Percentiles rank a stretch among this genome's conserved stretches.
Conservation (phyloP, 1,284 basidiomycete species). For the Taiwanofungus camphoratus region DNA sequence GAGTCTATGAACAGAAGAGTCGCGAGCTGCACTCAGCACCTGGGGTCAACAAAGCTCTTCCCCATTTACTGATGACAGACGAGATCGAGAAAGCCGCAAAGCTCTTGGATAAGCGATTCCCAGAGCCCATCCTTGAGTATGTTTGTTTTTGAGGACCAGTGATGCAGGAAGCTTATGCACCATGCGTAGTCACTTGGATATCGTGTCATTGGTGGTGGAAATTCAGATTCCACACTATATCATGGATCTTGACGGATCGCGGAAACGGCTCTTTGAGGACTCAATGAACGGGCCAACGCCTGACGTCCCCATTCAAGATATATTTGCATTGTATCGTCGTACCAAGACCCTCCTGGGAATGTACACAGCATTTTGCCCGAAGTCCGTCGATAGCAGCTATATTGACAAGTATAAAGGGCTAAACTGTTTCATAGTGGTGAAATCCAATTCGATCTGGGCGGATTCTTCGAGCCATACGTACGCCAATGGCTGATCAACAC, state of each 20-base stretch:
- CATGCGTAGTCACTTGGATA: constrained; percentile 57
- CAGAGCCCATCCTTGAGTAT: constrained; percentile 75
- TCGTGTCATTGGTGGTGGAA: constrained; percentile 75
- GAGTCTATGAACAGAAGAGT: constrained; percentile 69
- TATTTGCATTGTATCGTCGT: constrained; percentile 81
- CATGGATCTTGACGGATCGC: constrained; percentile 68
- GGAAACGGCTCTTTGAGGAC: constrained; percentile 67
- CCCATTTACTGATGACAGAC: constrained; percentile 76
- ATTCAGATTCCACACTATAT: constrained; percentile 73
- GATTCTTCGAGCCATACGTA: constrained; percentile 87
- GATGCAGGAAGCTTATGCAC: background rate
- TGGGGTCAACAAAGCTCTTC: constrained; percentile 74
- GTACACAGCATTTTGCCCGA: constrained; percentile 75
- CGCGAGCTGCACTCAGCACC: constrained; percentile 59
- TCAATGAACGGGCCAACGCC: constrained; percentile 76
- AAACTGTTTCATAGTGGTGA: constrained; percentile 36
- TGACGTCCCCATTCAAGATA: constrained; percentile 81
- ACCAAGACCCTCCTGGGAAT: constrained; percentile 70
- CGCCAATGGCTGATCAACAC: constrained; percentile 88
- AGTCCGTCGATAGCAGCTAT: constrained; percentile 38
- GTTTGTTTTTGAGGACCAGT: constrained; percentile 16
- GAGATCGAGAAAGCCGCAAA: constrained; percentile 89
- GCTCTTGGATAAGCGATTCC: constrained; percentile 79
- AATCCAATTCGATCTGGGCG: constrained; percentile 60
- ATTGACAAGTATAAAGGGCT: constrained; percentile 6